Conservation (phyloP, 2,329 filamentous ascomycete species). For the Biscogniauxia mediterranea region DNA sequence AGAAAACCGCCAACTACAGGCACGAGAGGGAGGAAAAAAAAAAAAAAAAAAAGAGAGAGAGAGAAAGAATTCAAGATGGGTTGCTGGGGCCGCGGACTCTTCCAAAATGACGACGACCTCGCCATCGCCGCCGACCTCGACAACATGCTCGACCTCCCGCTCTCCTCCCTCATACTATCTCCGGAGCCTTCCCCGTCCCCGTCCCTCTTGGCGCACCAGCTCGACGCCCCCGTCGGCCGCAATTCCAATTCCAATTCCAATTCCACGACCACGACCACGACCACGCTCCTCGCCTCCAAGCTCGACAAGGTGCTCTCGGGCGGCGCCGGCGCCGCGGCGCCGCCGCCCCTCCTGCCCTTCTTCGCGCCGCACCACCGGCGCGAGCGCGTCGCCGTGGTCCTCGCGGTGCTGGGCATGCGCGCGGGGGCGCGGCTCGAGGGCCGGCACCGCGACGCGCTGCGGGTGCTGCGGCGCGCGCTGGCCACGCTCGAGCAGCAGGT, state of each 20-base stretch:
- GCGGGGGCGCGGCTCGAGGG: conserved; percentile 16
- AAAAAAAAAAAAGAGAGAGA: background rate
- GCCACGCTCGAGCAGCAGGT: conserved; percentile 23
- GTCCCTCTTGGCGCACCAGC: background rate
- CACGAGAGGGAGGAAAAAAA: too few species aligned
- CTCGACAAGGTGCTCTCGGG: conserved; percentile 17
- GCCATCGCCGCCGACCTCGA: conserved; percentile 17
- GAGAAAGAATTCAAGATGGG: conserved; percentile 11
- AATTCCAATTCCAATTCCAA: too few species aligned
- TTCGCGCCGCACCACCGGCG: conserved; percentile 13
- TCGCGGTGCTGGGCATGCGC: conserved; percentile 20
- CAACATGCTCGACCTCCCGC: conserved; percentile 12
- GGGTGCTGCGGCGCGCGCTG: conserved; percentile 15
- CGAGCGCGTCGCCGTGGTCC: conserved; percentile 17
- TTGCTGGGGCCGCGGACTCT: conserved; percentile 19
- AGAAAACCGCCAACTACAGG: too few species aligned
- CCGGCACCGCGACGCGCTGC: conserved; percentile 11
- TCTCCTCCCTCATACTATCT: conserved; percentile 8
- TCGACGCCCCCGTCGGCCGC: too few species aligned
- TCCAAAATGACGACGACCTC: conserved; percentile 23
- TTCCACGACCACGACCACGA: too few species aligned
- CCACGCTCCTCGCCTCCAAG: conserved; percentile 11
- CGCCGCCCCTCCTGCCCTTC: too few species aligned
- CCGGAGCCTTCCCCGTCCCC: conserved; percentile 2
- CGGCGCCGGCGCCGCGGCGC: background rate